phyloP scores from a whole-genome alignment of 2,329 filamentous ascomycete genomes.

The Sporothrix phasma region DNA sequence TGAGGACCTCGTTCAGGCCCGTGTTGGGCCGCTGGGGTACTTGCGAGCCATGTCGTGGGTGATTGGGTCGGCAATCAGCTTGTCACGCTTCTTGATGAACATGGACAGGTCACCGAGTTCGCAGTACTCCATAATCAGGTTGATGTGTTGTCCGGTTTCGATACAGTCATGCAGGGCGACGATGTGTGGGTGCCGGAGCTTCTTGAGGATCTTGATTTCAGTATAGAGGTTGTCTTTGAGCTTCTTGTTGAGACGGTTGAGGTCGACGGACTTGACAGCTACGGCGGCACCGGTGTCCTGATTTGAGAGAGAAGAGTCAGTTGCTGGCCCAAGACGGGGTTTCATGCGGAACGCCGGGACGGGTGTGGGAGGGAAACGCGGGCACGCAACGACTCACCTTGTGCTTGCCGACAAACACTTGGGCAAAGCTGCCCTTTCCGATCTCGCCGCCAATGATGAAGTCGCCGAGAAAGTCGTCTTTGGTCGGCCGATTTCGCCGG shows the following conservation, averaged over 20 bases:
- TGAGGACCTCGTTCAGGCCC: slow-evolving; percentile 93
- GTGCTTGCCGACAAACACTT: slow-evolving; percentile 81
- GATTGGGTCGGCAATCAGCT: slow-evolving; percentile 66
- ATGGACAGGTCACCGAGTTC: slow-evolving; percentile 87
- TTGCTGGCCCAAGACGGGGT: neutral
- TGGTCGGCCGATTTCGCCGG: slow-evolving; percentile 15
- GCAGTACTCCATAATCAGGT: slow-evolving; percentile 98
- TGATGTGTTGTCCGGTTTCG: slow-evolving; percentile 78
- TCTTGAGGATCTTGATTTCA: slow-evolving; percentile 93
- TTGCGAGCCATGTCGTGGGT: slow-evolving; percentile 87
- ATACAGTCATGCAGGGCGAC: slow-evolving; percentile 92
- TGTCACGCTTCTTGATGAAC: slow-evolving; percentile 91
- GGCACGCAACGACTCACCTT: slow-evolving; percentile 49
- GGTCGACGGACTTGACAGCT: slow-evolving; percentile 93
- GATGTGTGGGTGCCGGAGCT: slow-evolving; percentile 89
- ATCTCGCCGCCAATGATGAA: slow-evolving; percentile 50
- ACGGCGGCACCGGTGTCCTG: slow-evolving; percentile 73
- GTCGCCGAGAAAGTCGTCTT: slow-evolving; percentile 20
- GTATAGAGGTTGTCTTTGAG: slow-evolving; percentile 91
- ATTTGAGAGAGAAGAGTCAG: slow-evolving; percentile 8
- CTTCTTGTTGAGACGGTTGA: slow-evolving; percentile 85
- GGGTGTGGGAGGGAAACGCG: neutral
- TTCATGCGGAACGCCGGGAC: neutral
- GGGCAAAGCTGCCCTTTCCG: slow-evolving; percentile 94
- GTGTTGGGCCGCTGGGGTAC: slow-evolving; percentile 78